phyloP scores from a whole-genome alignment of 2,329 filamentous ascomycete genomes.

The Pseudogymnoascus sp. region DNA sequence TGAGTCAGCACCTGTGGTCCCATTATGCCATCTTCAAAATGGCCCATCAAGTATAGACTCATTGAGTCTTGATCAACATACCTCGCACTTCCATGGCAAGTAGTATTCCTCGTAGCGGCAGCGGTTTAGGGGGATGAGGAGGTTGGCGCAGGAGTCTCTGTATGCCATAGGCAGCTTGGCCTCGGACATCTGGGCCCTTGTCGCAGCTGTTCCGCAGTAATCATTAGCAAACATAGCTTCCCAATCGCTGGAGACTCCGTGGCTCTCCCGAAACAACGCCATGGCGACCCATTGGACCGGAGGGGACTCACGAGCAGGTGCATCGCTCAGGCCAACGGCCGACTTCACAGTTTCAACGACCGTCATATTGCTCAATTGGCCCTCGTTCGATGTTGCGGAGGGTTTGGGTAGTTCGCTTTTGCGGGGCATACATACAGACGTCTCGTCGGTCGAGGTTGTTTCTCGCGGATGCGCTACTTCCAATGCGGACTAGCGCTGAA shows the following conservation, averaged over 20 bases:
- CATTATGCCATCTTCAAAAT: background rate
- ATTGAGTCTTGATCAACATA: constrained; percentile 38
- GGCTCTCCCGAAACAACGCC: constrained; percentile 28
- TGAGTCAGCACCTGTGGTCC: constrained; percentile 12
- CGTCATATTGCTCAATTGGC: constrained; percentile 32
- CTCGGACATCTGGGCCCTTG: constrained; percentile 87
- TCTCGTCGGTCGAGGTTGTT: constrained; percentile 6
- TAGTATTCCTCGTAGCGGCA: constrained; percentile 91
- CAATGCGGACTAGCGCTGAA: background rate
- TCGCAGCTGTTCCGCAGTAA: constrained; percentile 50
- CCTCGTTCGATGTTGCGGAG: constrained; percentile 4
- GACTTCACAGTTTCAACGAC: constrained; percentile 40
- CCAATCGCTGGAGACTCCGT: constrained; percentile 6
- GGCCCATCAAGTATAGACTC: background rate
- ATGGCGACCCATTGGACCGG: constrained; percentile 3
- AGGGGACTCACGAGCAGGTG: constrained; percentile 19
- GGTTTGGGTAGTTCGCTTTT: constrained; percentile 7
- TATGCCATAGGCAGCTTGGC: constrained; percentile 83
- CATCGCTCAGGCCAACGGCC: constrained; percentile 36
- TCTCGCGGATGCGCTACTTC: background rate
- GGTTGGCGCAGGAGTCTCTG: constrained; percentile 89
- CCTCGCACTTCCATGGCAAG: constrained; percentile 95
- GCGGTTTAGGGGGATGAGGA: constrained; percentile 90
- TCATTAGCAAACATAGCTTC: constrained; percentile 12
- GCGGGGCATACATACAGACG: background rate